Percentiles rank a stretch among this genome's conserved stretches.
phyloP scores from a whole-genome alignment of 495 filamentous ascomycete genomes.

The Penicillium lagena region DNA sequence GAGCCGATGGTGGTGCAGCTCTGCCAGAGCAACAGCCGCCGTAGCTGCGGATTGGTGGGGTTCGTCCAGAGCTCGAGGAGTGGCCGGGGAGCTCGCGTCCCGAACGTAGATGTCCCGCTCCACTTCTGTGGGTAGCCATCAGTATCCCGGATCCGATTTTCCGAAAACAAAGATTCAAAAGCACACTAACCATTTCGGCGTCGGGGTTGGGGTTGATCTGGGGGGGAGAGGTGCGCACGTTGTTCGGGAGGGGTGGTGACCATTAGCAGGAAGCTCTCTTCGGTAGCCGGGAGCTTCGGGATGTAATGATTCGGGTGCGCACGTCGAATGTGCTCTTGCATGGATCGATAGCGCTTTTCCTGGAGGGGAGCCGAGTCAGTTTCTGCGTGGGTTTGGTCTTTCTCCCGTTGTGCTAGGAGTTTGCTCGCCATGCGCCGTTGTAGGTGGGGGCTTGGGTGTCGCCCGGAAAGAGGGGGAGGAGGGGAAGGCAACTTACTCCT shows the following conservation, averaged over 20 bases:
- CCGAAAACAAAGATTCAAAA: background rate
- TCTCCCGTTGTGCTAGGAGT: no score
- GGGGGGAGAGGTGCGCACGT: conserved; percentile 53
- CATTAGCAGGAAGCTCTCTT: conserved; percentile 96
- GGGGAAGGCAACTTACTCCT: conserved; percentile 64
- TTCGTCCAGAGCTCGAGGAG: conserved; percentile 69
- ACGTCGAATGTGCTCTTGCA: conserved; percentile 98
- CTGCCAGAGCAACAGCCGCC: conserved; percentile 79
- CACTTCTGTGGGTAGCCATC: conserved; percentile 29
- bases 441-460: conserved; percentile 1
- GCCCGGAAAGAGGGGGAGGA: conserved; percentile 3
- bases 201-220: conserved; percentile 35
- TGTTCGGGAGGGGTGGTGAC: conserved; percentile 83
- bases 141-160: conserved; percentile 10
- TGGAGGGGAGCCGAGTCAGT: conserved; percentile 22
- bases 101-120: conserved; percentile 52
- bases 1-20: conserved; percentile 76
- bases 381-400: no score
- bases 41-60: conserved; percentile 63
- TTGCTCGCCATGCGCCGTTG: background rate
- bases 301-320: conserved; percentile 98
- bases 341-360: conserved; percentile 97
- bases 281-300: conserved; percentile 95
- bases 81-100: conserved; percentile 64
- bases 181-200: conserved; percentile 30